Conservation (phyloP, 2,329 filamentous ascomycete genomes). For the Xylariaceae sp. region DNA sequence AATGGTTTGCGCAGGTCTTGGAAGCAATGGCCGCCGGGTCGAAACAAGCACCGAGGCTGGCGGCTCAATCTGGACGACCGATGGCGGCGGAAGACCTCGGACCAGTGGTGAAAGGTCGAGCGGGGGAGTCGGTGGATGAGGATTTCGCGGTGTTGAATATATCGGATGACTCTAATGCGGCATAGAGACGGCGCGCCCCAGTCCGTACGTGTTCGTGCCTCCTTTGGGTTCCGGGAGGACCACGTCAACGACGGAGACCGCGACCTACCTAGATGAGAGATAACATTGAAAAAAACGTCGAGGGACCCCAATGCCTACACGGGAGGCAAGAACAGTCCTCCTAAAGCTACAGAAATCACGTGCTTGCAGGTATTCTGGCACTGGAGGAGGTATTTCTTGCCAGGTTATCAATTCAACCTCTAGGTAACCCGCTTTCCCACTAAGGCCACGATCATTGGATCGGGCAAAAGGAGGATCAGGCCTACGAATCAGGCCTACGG, state of each 20-base stretch:
- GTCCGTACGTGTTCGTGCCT: neutral
- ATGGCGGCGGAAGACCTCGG: too few species aligned
- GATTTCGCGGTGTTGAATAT: neutral
- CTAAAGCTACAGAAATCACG: neutral
- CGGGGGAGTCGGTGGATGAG: neutral
- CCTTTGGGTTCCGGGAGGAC: conserved; percentile 4
- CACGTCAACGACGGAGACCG: conserved; percentile 9
- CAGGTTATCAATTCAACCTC: neutral
- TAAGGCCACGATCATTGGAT: neutral
- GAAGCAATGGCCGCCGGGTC: too few species aligned
- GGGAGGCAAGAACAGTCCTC: neutral
- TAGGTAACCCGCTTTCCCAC: neutral
- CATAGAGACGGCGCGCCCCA: neutral
- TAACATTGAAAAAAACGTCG: neutral
- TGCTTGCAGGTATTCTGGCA: neutral
- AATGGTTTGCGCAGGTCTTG: too few species aligned
- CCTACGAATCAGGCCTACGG: too few species aligned
- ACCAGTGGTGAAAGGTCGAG: too few species aligned
- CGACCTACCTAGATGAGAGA: neutral
- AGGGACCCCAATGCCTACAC: neutral
- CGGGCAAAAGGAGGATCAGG: too few species aligned
- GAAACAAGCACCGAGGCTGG: too few species aligned
- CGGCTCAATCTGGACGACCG: too few species aligned
- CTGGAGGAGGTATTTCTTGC: neutral
- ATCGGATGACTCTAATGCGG: neutral